Evolutionary conservation across 208 protist genomes (phyloP), one percentile per base, ranked within the genome.

Genomic region (Porcisia deanei): DNA sequence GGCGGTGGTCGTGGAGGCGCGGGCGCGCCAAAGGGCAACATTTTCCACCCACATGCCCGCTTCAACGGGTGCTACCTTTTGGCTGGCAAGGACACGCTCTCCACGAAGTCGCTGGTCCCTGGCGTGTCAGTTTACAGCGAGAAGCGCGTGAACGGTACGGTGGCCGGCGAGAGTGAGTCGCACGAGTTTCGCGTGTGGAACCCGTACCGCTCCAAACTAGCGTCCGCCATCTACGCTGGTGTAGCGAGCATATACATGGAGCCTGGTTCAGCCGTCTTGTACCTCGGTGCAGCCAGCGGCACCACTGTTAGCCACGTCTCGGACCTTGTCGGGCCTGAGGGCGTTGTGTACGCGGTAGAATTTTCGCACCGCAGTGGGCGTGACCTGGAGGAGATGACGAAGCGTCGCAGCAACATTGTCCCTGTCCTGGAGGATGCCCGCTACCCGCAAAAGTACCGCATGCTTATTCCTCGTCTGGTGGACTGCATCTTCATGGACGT

Each of bases 141-240:
- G 94, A 99, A 99, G 94, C 94, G 99, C 39, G 93, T 99, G 55
- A 90, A 87, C 70, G 93, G 89, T 55, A 94, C 87, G 3, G 81
- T 93, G 49, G 82, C 78, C 12, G 88, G 89, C 41, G 86, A 94
- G 75, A 89, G 82, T 8, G 89, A 93, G 75, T 90, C 91, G 20
- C 92, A 99, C 75, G 99, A 99, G 94, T 99, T 99, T 93, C 97
- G 99, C 81, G 97, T 99, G 53, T 99, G 99, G 99, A 99, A 99
- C 85, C 99, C 99, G 53, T 99, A 99, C 98, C 90, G 99, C 75
- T 99, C 98, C 47, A 99, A 99, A 95, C 87, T 99, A 54, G 99
- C 97, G 52, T 97, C 99, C 14, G 99, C 98, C 72, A 97, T 99
- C 77, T 91, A 99, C 63, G 95, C 96, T 72, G 99, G 99, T 89